phyloP scores from a whole-genome alignment of 2,329 filamentous ascomycete genomes.

The Colletotrichum sp. region DNA sequence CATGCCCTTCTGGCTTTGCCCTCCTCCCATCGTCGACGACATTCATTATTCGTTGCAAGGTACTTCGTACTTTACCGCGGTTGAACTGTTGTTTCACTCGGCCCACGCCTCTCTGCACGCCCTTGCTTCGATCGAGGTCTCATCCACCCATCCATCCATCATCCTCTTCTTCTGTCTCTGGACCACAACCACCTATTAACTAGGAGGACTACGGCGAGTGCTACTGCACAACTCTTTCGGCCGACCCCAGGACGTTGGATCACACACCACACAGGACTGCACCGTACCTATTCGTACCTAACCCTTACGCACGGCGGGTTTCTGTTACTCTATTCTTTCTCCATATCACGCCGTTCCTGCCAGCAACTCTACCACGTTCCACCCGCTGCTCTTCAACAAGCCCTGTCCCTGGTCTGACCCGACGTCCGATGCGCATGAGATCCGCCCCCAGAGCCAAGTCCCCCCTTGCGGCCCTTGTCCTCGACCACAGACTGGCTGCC shows the following conservation, averaged over 20 bases:
- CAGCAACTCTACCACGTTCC: slow-evolving; percentile 12
- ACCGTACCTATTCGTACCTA: not conserved
- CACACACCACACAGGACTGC: not conserved
- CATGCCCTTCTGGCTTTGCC: not conserved
- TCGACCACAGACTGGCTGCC: slow-evolving; percentile 3
- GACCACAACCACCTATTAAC: not conserved
- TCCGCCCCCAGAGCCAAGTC: slow-evolving; percentile 20
- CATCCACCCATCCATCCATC: not conserved
- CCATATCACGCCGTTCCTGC: slow-evolving; percentile 11
- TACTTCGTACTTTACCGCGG: not conserved
- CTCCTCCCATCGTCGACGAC: not conserved
- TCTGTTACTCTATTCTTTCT: slow-evolving; percentile 17
- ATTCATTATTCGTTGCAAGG: not conserved
- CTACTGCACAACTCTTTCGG: not conserved
- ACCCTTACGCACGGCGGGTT: not conserved
- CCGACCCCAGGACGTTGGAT: not conserved
- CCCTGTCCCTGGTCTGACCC: slow-evolving; percentile 17
- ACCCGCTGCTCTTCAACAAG: slow-evolving; percentile 4
- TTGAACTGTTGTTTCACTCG: not conserved
- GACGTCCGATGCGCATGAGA: slow-evolving; percentile 19
- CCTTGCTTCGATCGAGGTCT: not conserved
- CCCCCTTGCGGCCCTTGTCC: slow-evolving; percentile 8
- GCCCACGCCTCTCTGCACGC: slow-evolving; percentile 5
- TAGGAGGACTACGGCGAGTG: not conserved
- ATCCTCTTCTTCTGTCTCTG: not conserved